Conservation (phyloP, 1,139 yeast species). For the Diutina catenulata region DNA sequence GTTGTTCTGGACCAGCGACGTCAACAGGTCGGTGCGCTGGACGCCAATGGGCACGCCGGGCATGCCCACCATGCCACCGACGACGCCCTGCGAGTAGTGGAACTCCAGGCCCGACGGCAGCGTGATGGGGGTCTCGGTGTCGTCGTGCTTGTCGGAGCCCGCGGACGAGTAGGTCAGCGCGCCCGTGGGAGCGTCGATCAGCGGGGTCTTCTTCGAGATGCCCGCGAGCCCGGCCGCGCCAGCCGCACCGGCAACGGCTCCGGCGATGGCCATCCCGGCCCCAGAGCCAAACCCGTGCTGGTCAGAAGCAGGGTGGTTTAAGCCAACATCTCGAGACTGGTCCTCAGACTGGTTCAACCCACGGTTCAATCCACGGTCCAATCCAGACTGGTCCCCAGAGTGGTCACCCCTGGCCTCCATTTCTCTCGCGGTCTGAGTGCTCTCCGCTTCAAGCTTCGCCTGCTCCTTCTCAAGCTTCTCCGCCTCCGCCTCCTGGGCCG, state of each 20-base stretch:
- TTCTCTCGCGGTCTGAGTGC: no score
- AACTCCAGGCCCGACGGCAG: slow-evolving; percentile 45
- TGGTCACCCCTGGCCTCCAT: no score
- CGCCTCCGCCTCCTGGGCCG: background rate
- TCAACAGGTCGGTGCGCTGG: slow-evolving; percentile 61
- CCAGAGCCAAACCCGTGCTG: no score
- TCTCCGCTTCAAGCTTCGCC: no score
- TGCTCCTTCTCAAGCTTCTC: background rate
- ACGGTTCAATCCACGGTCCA: no score
- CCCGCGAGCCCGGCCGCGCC: background rate
- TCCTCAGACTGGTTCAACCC: no score
- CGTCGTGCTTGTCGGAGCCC: slow-evolving; percentile 18
- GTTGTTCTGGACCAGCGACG: slow-evolving; percentile 86
- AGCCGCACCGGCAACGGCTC: background rate
- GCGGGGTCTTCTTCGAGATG: background rate
- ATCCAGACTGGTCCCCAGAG: no score
- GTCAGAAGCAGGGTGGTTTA: no score
- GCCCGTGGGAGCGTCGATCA: background rate
- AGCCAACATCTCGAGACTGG: no score
- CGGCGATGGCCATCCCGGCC: no score
- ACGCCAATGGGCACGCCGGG: slow-evolving; percentile 37
- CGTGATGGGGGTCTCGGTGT: slow-evolving; percentile 41
- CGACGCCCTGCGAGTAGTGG: slow-evolving; percentile 34
- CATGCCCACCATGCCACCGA: slow-evolving; percentile 35
- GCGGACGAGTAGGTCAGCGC: background rate